These are phyloP conservation scores for Mucor saturninus DNA, from an alignment of 371 early-diverging fungal species.

Conservation along the genomic window DNA sequence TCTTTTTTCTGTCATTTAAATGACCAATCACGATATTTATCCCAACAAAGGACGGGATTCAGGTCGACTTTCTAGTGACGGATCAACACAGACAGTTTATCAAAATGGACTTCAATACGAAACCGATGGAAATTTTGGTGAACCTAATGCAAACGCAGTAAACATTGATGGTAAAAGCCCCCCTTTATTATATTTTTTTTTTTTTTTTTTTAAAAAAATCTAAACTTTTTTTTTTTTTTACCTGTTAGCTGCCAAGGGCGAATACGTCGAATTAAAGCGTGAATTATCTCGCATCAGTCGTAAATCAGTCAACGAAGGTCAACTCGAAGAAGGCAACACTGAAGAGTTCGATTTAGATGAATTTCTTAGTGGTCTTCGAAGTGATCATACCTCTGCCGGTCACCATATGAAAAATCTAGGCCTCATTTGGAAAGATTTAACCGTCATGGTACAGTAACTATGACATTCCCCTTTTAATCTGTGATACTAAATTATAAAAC, in stretches of 20 bases:
- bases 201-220: not conserved
- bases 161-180: constrained; percentile 17
- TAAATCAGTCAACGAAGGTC: constrained; percentile 13
- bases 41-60: constrained; percentile 17
- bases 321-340: constrained; percentile 34
- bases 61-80: constrained; percentile 25
- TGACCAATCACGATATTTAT: constrained; percentile 17
- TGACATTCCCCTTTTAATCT: not conserved
- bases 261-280: constrained; percentile 40
- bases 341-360: constrained; percentile 41
- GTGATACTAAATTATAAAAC: not conserved
- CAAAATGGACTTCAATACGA: constrained; percentile 11
- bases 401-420: constrained; percentile 48
- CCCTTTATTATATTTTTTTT: not conserved
- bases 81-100: constrained; percentile 24
- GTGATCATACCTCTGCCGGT: constrained; percentile 29
- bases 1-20: constrained; percentile 1
- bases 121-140: constrained; percentile 18
- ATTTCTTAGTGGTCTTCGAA: constrained; percentile 32
- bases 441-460: constrained; percentile 34
- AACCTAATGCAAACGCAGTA: constrained; percentile 26
- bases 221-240: not conserved
- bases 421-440: constrained; percentile 48
- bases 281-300: constrained; percentile 43
- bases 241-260: constrained; percentile 38